These are phyloP conservation scores for Podospora pseudoanserina DNA, from an alignment of 495 filamentous ascomycete genomes.

Conservation along the genomic window DNA sequence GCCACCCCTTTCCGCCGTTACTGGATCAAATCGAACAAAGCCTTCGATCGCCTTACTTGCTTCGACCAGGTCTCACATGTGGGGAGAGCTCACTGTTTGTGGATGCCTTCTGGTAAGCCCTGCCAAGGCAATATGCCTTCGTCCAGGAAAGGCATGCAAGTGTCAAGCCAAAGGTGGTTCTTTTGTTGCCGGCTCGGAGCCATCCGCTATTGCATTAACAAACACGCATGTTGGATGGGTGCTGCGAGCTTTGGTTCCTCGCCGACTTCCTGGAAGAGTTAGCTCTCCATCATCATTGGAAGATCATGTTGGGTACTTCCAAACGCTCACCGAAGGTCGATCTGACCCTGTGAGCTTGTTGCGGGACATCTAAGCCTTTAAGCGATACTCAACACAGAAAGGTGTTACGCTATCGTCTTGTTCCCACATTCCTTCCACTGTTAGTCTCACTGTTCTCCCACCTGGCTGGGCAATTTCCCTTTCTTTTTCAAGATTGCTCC, in stretches of 20 bases:
- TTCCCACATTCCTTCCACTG: not conserved
- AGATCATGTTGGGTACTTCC: not conserved
- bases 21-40: not conserved
- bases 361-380: not conserved
- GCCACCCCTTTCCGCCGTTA: not conserved
- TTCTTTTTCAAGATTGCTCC: not conserved
- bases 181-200: not conserved
- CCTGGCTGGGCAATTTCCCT: not conserved
- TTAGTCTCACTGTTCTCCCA: not conserved
- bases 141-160: not conserved
- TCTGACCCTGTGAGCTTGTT: not conserved
- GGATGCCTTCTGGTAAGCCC: constrained; percentile 11
- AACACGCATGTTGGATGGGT: not conserved
- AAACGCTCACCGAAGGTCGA: not conserved
- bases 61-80: not conserved
- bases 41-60: constrained; percentile 10
- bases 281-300: not conserved
- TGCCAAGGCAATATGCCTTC: constrained; percentile 10
- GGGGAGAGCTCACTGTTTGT: not conserved
- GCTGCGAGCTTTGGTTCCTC: not conserved
- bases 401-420: not conserved
- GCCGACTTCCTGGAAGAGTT: not conserved
- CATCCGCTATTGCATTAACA: not conserved
- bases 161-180: not conserved
- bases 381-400: not conserved